Evolutionary conservation across 2,329 filamentous ascomycete genomes (phyloP).

Genomic region (Xylaria sp.): DNA sequence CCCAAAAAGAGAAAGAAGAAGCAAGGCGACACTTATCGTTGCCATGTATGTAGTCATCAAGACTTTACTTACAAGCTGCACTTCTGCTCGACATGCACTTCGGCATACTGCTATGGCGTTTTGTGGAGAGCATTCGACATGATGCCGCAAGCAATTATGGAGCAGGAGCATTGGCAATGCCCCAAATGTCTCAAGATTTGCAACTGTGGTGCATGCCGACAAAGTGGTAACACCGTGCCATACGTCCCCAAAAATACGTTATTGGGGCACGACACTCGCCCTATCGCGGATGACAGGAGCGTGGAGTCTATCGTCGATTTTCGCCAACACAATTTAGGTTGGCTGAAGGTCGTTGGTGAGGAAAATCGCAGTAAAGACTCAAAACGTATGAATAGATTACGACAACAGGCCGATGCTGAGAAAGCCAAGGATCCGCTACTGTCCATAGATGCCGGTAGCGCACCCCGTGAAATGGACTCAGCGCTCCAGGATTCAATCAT

Average conservation of each 20-base stretch:
- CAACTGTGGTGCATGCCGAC: slow-evolving; percentile 84
- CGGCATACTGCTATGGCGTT: slow-evolving; percentile 91
- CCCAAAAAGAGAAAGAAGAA: slow-evolving; percentile 68
- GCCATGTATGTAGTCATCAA: slow-evolving; percentile 85
- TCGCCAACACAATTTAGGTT: slow-evolving; percentile 84
- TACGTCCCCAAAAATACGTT: slow-evolving; percentile 89
- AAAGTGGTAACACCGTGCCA: slow-evolving; percentile 72
- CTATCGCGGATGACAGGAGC: slow-evolving; percentile 89
- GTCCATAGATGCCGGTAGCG: slow-evolving; percentile 46
- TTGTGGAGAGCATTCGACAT: slow-evolving; percentile 92
- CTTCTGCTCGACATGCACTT: slow-evolving; percentile 78
- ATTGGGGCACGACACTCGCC: slow-evolving; percentile 89
- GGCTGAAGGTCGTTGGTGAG: slow-evolving; percentile 74
- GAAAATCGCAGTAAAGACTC: slow-evolving; percentile 67
- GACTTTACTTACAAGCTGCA: slow-evolving; percentile 89
- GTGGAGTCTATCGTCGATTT: slow-evolving; percentile 93
- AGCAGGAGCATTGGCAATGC: slow-evolving; percentile 85
- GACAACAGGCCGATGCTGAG: slow-evolving; percentile 66
- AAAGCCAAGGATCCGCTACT: slow-evolving; percentile 61
- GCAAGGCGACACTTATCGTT: slow-evolving; percentile 67
- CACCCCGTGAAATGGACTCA: slow-evolving; percentile 47
- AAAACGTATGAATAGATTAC: slow-evolving; percentile 67
- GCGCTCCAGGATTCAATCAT: slow-evolving; percentile 49
- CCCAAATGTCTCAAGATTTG: slow-evolving; percentile 88
- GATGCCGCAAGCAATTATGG: slow-evolving; percentile 84